Conservation (phyloP, 352 stramenopile species). For the Phytopythium ostracodes region DNA sequence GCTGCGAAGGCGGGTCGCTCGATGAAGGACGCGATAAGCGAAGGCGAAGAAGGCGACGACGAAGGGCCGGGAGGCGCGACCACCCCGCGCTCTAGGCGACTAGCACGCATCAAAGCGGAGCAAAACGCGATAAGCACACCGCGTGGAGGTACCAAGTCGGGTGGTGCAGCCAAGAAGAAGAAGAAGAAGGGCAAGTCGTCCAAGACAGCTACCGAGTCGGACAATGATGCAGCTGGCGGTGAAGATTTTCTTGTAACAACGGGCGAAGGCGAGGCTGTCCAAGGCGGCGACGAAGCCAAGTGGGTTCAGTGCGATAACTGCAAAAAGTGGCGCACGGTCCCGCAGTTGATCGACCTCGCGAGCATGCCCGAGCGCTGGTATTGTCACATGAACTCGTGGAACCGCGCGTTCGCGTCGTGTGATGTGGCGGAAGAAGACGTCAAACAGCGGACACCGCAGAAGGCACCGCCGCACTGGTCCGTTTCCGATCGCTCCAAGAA, state of each 20-base stretch:
- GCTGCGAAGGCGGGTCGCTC: neutral
- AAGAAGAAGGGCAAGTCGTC: constrained; percentile 58
- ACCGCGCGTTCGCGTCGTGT: constrained; percentile 81
- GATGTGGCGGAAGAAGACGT: constrained; percentile 88
- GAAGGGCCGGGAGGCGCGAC: constrained; percentile 23
- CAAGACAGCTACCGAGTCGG: constrained; percentile 15
- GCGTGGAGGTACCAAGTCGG: neutral
- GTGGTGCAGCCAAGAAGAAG: constrained; percentile 30
- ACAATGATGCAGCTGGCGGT: constrained; percentile 18
- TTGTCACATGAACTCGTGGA: constrained; percentile 95
- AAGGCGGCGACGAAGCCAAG: constrained; percentile 60
- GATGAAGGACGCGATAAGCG: constrained; percentile 15
- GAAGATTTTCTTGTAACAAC: constrained; percentile 5
- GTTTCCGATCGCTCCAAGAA: constrained; percentile 19
- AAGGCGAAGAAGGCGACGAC: constrained; percentile 49
- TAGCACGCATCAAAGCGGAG: constrained; percentile 5
- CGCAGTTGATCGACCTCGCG: constrained; percentile 83
- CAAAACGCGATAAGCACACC: constrained; percentile 9
- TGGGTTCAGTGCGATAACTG: constrained; percentile 97
- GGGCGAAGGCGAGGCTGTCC: constrained; percentile 19
- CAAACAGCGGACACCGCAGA: constrained; percentile 17
- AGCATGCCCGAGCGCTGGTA: constrained; percentile 94
- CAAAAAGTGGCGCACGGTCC: constrained; percentile 94
- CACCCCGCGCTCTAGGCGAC: constrained; percentile 19
- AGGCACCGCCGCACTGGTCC: neutral